phyloP scores from a whole-genome alignment of 495 filamentous ascomycete genomes.

The Aspergillus heteromorphus region DNA sequence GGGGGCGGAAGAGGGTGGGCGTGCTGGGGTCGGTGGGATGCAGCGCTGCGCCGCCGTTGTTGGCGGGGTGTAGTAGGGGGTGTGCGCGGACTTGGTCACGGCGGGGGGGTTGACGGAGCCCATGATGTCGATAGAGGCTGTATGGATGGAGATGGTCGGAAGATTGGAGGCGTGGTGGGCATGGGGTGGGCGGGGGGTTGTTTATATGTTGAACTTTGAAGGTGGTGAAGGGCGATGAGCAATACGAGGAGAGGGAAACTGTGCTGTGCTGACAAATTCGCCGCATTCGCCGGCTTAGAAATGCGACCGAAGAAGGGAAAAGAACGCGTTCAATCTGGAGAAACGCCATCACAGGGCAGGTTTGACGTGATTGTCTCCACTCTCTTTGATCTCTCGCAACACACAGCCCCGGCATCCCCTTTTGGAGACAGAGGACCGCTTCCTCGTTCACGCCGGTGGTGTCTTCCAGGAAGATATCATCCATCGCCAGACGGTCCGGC shows the following conservation, averaged over 20 bases:
- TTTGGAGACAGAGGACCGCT: not conserved
- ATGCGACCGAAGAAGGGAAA: not conserved
- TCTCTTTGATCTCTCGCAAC: too few species aligned
- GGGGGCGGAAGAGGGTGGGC: conserved; percentile 60
- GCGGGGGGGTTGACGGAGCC: not conserved
- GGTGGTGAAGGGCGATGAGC: too few species aligned
- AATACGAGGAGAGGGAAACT: too few species aligned
- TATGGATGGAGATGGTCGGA: not conserved
- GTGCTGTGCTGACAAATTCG: too few species aligned
- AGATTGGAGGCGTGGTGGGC: not conserved
- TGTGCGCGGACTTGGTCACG: conserved; percentile 7
- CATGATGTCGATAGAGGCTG: not conserved
- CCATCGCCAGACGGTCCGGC: not conserved
- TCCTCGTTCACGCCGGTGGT: not conserved
- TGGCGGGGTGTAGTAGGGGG: conserved; percentile 55
- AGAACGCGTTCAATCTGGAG: too few species aligned
- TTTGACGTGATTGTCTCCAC: too few species aligned
- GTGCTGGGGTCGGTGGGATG: conserved; percentile 32
- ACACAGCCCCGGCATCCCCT: not conserved
- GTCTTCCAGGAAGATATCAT: not conserved
- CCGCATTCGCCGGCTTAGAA: too few species aligned
- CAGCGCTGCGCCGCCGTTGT: conserved; percentile 51
- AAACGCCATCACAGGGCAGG: too few species aligned
- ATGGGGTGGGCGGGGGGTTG: not conserved
- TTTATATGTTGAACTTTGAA: too few species aligned